A percentile compares a stretch with the other conserved stretches of the same genome.
phyloP scores from a whole-genome alignment of 371 early-diverging fungal species.

The Dichotomocladium elegans region DNA sequence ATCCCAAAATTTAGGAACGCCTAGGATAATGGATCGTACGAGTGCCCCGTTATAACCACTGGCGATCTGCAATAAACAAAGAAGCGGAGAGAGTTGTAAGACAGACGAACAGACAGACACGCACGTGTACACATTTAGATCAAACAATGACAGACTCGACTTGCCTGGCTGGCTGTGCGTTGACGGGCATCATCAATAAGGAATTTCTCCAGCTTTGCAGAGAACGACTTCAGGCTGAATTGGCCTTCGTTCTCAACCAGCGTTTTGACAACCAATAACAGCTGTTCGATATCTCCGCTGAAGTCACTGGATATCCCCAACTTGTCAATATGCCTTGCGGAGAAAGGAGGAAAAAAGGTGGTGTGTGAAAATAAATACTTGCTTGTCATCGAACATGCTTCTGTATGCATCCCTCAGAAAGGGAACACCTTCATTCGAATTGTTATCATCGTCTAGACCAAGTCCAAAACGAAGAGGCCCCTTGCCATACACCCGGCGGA shows the following conservation, averaged over 20 bases:
- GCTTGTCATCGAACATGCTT: slow-evolving; percentile 43
- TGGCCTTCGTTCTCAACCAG: slow-evolving; percentile 46
- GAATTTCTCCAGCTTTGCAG: slow-evolving; percentile 43
- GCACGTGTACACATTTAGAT: too few relatives aligned
- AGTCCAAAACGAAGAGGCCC: slow-evolving; percentile 61
- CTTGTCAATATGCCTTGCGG: slow-evolving; percentile 15
- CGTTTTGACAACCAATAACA: slow-evolving; percentile 52
- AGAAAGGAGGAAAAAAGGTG: slow-evolving; percentile 15
- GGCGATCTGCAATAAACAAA: slow-evolving; percentile 2
- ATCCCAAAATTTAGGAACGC: slow-evolving; percentile 62
- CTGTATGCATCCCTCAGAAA: slow-evolving; percentile 36
- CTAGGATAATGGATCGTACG: slow-evolving; percentile 58
- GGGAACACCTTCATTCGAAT: slow-evolving; percentile 17
- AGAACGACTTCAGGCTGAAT: slow-evolving; percentile 50
- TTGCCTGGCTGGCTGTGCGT: slow-evolving; percentile 3
- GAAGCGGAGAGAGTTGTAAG: too few relatives aligned
- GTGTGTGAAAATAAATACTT: slow-evolving; percentile 1
- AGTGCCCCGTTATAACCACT: slow-evolving; percentile 62
- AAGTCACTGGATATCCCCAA: slow-evolving; percentile 44
- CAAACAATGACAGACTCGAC: too few relatives aligned
- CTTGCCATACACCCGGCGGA: slow-evolving; percentile 44
- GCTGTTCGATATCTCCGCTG: slow-evolving; percentile 69
- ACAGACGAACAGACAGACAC: too few relatives aligned
- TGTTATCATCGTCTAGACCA: slow-evolving; percentile 27
- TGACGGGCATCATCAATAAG: not conserved